Evolutionary conservation across 306 rosid genomes (phyloP), one percentile per base, ranked within the genome.

Genomic region (Glycine latifolia): DNA sequence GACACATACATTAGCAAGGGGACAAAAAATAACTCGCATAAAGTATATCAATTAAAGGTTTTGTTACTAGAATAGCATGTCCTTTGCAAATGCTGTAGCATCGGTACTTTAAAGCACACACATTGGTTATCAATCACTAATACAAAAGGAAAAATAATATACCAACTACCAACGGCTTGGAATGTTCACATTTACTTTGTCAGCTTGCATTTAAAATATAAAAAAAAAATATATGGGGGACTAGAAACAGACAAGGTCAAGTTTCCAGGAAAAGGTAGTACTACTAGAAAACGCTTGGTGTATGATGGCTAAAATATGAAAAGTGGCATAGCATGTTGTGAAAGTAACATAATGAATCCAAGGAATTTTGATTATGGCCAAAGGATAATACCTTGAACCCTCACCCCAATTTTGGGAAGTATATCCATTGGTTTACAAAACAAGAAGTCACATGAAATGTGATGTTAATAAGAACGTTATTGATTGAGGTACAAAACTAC

Each of bases 21-120:
- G 3, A n/a, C 16, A 43, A 72, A 52, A 83, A 43, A 5, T 20
- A 65, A 15, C 63, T 58, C 20, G 15, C 26, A 14, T 59, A 50
- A 13, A 76, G 10, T 4, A 14, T 17, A 20, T 20, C 1, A 20
- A 20, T 20, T 20, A 20, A 20, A 20, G 20, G 20, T 20, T 20
- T 20, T 78, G 31, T 54, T 62, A 46, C 35, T 52, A 31, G 53
- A 55, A 71, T 35, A 37, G 78, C 78, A 76, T 26, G 48, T 4
- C 65, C 4, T 50, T 31, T 13, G 17, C 75, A 54, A 41, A 46
- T 20, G 58, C 16, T 13, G 10, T 55, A 15, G 31, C 31, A 20
- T 52, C 60, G 1, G 0, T 13, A 53, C 13, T 60, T 26, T 75
- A 3, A 26, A 17, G 79, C 44, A 33, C 53, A 59, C 14, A 47